These are phyloP conservation scores for Solanum okadae DNA, from an alignment of 257 asterid species.

Conservation along the genomic window DNA sequence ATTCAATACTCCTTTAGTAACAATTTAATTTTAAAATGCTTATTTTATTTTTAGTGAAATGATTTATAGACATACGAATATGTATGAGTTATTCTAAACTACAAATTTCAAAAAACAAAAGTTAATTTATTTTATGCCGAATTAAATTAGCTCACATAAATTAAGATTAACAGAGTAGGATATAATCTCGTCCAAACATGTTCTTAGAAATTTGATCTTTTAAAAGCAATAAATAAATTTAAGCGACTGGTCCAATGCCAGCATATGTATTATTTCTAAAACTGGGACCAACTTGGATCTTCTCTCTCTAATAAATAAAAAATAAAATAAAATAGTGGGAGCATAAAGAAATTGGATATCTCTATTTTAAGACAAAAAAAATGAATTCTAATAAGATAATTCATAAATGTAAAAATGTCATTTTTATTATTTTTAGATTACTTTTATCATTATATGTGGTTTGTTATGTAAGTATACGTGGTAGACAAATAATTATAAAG, in stretches of 20 bases:
- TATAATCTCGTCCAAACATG: background rate
- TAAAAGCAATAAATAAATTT: background rate
- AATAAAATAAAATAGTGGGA: background rate
- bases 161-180: rapidly evolving
- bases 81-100: too few species aligned
- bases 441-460: too few species aligned
- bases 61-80: background rate
- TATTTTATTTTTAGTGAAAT: too few species aligned
- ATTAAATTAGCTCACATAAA: too few species aligned
- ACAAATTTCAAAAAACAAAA: too few species aligned
- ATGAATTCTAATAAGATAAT: background rate
- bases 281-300: background rate
- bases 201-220: background rate
- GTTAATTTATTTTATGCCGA: too few species aligned
- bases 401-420: background rate
- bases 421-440: too few species aligned
- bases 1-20: too few species aligned
- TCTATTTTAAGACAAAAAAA: background rate
- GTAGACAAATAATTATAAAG: background rate
- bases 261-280: background rate
- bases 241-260: background rate
- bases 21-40: too few species aligned
- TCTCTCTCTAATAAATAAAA: background rate
- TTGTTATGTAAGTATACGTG: background rate
- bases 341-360: background rate